A percentile compares a stretch with the other conserved stretches of the same genome.
phyloP scores from a whole-genome alignment of 495 filamentous ascomycete genomes.

The Neurospora cerealis region DNA sequence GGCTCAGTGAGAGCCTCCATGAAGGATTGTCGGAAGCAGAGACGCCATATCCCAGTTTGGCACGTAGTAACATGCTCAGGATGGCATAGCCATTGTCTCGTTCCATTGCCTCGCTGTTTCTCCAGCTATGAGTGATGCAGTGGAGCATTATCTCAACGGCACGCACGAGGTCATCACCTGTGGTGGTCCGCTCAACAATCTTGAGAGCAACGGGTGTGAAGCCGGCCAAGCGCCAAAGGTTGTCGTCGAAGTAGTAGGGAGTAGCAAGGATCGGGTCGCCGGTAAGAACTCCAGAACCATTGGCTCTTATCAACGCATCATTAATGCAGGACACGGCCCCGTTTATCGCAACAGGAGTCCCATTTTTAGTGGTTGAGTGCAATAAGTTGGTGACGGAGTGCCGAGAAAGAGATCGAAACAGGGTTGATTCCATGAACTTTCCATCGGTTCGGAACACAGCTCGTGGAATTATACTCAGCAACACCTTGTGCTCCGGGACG shows the following conservation, averaged over 20 bases:
- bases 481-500: constrained; percentile 69
- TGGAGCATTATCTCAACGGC: constrained; percentile 77
- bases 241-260: constrained; percentile 78
- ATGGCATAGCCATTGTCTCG: constrained; percentile 88
- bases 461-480: constrained; percentile 74
- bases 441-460: constrained; percentile 71
- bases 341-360: constrained; percentile 77
- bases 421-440: constrained; percentile 59
- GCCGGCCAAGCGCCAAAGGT: constrained; percentile 84
- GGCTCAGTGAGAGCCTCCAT: constrained; percentile 28
- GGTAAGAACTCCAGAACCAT: constrained; percentile 71
- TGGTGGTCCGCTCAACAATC: constrained; percentile 64
- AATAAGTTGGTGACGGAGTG: constrained; percentile 63
- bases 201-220: constrained; percentile 77
- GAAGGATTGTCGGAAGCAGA: constrained; percentile 29
- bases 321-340: constrained; percentile 81
- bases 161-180: constrained; percentile 56
- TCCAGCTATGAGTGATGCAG: constrained; percentile 79
- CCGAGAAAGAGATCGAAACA: constrained; percentile 67
- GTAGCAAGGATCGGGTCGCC: constrained; percentile 76
- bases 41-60: constrained; percentile 55
- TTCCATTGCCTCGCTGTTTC: constrained; percentile 98
- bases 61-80: constrained; percentile 64
- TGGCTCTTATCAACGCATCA: constrained; percentile 66
- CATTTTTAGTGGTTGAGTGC: constrained; percentile 58